Evolutionary conservation across 2,329 filamentous ascomycete species (phyloP), one percentile per base, ranked within the genome.

Genomic region (Epichloe sp.): DNA sequence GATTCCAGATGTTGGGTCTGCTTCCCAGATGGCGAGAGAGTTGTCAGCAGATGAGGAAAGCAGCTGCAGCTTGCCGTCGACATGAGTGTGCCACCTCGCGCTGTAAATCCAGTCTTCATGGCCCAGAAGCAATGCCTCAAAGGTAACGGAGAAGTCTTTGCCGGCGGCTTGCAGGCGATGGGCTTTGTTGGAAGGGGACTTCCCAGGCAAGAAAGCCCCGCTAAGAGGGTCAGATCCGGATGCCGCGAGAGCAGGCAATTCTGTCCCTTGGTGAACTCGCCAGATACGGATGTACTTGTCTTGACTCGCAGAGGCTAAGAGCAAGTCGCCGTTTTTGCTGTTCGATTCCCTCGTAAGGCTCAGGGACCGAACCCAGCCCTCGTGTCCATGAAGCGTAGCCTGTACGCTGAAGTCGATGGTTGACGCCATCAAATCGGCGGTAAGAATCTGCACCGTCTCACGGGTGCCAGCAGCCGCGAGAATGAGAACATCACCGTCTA

Each of bases 31-130:
- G 0, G 89, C 83, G 10, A 98, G 73, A 0, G 93, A 96, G 63
- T 95, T 97, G 64, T 98, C 93, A 3, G 93, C 93, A 3, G 93
- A 97, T 0, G 91, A 84, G 2, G 91, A 90, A 3, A 98, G 78
- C 8, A 96, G 78, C 58, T 86, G 87, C 12, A 86, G 73, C 53
- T 75, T 79, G 17, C 64, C 68, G 53, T 72, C 68, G 14, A 68
- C 61, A 43, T 71, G 65, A 6, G 74, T 73, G 53, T 78, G 77
- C 90, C 90, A 96, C 50, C 76, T 74, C 2, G 87, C 83, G 51
- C 86, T 94, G 67, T 95, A 97, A 52, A 98, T 91, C 93, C 93
- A 98, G 62, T 98, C 93, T 63, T 98, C 93, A 62, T 98, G 93
- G 8, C 93, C 93, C 3, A 98, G 78, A 5, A 98, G 77, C 3